Evolutionary conservation across 1,284 basidiomycete species (phyloP), one percentile per base, ranked within the genome.

Genomic region (Pseudozyma sp.): DNA sequence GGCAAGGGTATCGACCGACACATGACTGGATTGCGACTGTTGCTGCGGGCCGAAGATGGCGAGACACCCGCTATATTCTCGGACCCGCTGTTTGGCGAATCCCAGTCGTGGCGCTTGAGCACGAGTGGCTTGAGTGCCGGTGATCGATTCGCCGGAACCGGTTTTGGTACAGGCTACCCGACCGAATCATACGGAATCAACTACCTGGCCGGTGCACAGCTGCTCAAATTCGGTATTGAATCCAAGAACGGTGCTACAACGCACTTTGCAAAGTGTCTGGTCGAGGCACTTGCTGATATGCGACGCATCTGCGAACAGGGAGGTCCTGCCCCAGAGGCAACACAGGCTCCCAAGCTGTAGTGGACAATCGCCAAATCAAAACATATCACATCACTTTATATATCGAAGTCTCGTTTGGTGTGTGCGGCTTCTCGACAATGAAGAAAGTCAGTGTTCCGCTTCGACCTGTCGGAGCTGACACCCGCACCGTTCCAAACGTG

Each of bases 201-300:
- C 61, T 75, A 98, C 85, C 88, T 97, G 68, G 90, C 92, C 61
- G 94, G 91, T 16, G 89, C 90, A 14, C 87, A 91, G 56, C 86
- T 91, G 69, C 89, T 98, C 85, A 97, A 95, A 86, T 96, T 98
- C 86, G 96, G 96, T 3, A 91, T 98, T 81, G 95, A 98, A 86
- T 92, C 91, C 58, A 98, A 98, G 85, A 83, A 86, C 37, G 94
- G 93, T 30, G 92, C 92, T 31, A 95, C 94, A 10, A 86, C 87
- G 10, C 64, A 72, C 30, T 93, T 97, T 84, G 90, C 92, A 79
- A 80, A 87, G 64, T 88, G 89, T 48, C 85, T 97, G 53, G 85
- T 87, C n/a, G 87, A 89, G 62, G 90, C 92, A 16, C 85, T 98
- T 72, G 82, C 87, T 60, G 91, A 93, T 76, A 92, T 97, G 90